phyloP scores from a whole-genome alignment of 306 rosid species.

The Clitoria ternatea region DNA sequence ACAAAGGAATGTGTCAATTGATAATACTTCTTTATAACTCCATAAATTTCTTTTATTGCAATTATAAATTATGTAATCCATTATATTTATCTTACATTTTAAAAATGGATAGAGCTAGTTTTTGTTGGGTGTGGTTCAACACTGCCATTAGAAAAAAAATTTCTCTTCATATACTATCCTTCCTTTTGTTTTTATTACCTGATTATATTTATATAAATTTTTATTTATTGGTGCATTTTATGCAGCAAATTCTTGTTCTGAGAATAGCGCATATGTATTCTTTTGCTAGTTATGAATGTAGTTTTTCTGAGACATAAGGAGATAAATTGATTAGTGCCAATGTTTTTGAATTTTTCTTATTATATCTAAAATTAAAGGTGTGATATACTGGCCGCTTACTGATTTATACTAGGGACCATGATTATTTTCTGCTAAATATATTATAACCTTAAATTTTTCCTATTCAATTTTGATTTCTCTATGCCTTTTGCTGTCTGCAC shows the following conservation, averaged over 20 bases:
- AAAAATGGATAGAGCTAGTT: not conserved
- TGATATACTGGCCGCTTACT: not conserved
- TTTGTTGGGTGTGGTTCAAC: not conserved
- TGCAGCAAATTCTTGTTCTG: not conserved
- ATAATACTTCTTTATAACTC: not conserved
- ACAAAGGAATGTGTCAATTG: not conserved
- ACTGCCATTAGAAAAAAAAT: not conserved
- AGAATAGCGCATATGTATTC: not conserved
- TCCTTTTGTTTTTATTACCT: not conserved
- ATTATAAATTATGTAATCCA: not conserved
- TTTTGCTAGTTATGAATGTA: not conserved
- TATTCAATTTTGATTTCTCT: not conserved
- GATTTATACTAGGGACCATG: not conserved
- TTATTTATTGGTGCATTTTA: not conserved
- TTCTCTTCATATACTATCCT: not conserved
- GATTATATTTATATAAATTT: not conserved
- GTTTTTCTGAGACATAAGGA: not conserved
- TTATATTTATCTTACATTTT: not conserved
- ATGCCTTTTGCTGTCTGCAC: not conserved
- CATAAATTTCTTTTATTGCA: not conserved
- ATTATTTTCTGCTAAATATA: no score
- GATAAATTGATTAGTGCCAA: not conserved
- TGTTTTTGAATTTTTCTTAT: constrained; percentile 5
- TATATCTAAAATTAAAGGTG: not conserved
- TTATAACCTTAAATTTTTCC: not conserved